Conservation (phyloP, 164 flowering plant genomes). For the Paratinospora sagittata region DNA sequence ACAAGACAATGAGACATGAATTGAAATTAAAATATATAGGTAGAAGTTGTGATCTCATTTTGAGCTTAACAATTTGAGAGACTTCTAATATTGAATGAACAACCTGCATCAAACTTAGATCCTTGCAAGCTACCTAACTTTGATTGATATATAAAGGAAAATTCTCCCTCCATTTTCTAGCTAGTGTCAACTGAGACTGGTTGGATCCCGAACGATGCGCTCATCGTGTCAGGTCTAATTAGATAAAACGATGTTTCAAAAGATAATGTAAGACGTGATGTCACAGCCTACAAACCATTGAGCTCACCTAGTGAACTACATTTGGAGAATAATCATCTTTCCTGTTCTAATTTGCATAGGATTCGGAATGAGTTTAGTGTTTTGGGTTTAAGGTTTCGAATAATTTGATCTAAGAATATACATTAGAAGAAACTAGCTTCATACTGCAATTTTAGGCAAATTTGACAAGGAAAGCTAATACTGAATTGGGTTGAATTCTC, state of each 20-base stretch:
- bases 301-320: neutral
- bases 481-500: neutral
- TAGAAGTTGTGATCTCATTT: neutral
- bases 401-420: too few relatives aligned
- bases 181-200: neutral
- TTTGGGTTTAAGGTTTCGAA: too few relatives aligned
- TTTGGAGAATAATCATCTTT: neutral
- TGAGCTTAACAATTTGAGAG: neutral
- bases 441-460: neutral
- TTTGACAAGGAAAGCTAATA: neutral
- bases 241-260: too few relatives aligned
- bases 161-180: neutral
- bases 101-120: neutral
- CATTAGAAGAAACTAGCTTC: neutral
- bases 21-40: neutral
- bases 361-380: neutral
- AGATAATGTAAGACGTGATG: too few relatives aligned
- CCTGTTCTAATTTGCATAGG: neutral
- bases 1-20: neutral
- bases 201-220: too few relatives aligned
- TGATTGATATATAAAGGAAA: neutral
- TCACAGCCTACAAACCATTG: too few relatives aligned
- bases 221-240: too few relatives aligned
- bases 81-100: neutral
- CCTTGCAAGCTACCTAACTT: neutral